Evolutionary conservation across 2,329 filamentous ascomycete genomes (phyloP), one percentile per base, ranked within the genome.

Genomic region (Diatrype stigma): DNA sequence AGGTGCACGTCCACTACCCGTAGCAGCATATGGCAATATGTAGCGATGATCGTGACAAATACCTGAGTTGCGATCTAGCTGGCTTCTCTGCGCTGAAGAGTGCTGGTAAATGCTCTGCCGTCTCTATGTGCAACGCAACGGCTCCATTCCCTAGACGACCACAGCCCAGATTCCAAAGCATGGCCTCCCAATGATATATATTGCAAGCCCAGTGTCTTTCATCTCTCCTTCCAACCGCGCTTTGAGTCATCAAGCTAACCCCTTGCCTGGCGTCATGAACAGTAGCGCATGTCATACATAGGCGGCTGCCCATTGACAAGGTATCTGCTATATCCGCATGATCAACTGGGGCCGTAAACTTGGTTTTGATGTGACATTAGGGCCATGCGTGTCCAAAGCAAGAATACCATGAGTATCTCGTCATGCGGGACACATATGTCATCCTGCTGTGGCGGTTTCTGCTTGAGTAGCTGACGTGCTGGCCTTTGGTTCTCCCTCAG

Each of bases 401-500:
- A 40, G 37, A 11, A 40, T 19, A 19, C 37, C 17, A 5, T 40
- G 37, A 10, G 37, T 40, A 17, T 40, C 12, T 22, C 10, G 5
- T 22, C 37, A 8, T 40, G n/a, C 38, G 7, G 40, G 40, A 37
- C 6, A 16, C 4, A 37, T 5, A 37, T 37, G 17, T 58, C 56
- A 60, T 11, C 50, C 54, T 44, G 56, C 51, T 34, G 57, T 50
- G 11, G 52, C 45, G 23, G 47, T 42, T 11, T 55, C 52, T 37
- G 14, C 8, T 42, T 28, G 22, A 53, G 46, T n/a, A 48, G 34
- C 44, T 48, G 51, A 16, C 12, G 52, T 16, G 12, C 8, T 37
- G 26, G 51, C 30, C 45, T 76, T 77, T 2, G 72, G 71, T 56
- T 92, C 87, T 2, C 86, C 90, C 10, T 95, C 87, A 1, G 81